Evolutionary conservation across 768 basidiomycete genomes (phyloP).

Genomic region (Kwoniella sp.): DNA sequence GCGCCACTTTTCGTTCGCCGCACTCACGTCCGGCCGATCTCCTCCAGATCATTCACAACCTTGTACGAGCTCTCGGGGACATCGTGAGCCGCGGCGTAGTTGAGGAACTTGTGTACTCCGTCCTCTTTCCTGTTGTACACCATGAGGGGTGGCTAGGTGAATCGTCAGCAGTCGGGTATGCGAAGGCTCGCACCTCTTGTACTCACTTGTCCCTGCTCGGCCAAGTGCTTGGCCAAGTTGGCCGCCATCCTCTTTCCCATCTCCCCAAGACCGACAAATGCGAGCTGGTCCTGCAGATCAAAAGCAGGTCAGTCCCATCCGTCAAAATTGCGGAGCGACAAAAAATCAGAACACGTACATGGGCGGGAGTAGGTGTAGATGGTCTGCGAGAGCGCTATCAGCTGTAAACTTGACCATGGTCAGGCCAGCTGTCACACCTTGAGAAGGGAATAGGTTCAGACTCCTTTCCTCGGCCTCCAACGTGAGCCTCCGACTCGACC

Average conservation of each 20-base stretch:
- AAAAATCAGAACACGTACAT: conserved; percentile 27
- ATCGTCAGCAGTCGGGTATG: conserved; percentile 17
- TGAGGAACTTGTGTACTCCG: conserved; percentile 53
- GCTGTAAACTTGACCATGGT: background rate
- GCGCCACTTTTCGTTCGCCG: no score
- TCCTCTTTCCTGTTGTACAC: conserved; percentile 69
- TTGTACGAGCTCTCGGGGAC: conserved; percentile 58
- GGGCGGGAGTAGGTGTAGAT: conserved; percentile 35
- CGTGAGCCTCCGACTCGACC: conserved; percentile 4
- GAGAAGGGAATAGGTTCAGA: conserved; percentile 43
- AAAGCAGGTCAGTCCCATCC: no score
- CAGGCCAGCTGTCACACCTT: conserved; percentile 17
- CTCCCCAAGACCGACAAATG: conserved; percentile 53
- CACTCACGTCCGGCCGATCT: conserved; percentile 57
- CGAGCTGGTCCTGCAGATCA: conserved; percentile 52
- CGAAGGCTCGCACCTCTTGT: background rate
- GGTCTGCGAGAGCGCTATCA: conserved; percentile 22
- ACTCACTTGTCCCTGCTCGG: conserved; percentile 24
- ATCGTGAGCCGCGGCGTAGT: conserved; percentile 59
- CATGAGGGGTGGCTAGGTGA: conserved; percentile 56
- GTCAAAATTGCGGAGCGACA: no score
- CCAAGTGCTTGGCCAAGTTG: conserved; percentile 63
- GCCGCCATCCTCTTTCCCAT: conserved; percentile 75
- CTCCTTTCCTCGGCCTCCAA: conserved; percentile 1
- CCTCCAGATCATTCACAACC: conserved; percentile 59